A percentile compares a stretch with the other conserved stretches of the same genome.
Evolutionary conservation across 257 asterid genomes (phyloP).

Genomic region (Anisodus tanguticus): DNA sequence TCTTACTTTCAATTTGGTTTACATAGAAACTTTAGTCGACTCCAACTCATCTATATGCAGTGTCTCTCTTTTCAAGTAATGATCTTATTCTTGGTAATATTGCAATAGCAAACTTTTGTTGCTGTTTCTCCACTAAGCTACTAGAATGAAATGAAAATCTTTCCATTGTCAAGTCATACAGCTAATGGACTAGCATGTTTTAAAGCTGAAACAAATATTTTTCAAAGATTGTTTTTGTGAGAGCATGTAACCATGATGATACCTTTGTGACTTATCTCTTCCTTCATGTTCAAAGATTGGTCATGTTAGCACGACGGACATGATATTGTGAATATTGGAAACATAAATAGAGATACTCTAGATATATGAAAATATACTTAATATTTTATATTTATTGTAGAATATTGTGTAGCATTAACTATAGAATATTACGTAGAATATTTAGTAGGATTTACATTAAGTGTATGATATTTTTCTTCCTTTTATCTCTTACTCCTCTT

Average conservation of each 20-base stretch:
- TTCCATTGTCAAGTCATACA: background rate
- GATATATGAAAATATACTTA: no score
- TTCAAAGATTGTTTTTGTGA: background rate
- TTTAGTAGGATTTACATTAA: no score
- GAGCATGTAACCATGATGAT: background rate
- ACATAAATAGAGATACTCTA: no score
- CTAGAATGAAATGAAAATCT: background rate
- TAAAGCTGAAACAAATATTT: background rate
- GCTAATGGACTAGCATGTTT: background rate
- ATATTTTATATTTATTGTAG: no score
- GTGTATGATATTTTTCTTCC: no score
- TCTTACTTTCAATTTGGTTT: background rate
- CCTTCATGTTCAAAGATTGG: constrained; percentile 53
- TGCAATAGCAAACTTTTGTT: background rate
- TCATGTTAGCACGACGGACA: no score
- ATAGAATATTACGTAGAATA: no score
- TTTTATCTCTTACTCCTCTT: no score
- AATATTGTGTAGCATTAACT: no score
- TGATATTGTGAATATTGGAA: no score
- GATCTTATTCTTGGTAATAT: constrained; percentile 2
- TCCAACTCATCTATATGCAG: constrained; percentile 9
- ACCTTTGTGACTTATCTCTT: background rate
- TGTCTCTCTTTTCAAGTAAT: background rate
- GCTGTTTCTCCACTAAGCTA: background rate
- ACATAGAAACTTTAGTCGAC: background rate